Evolutionary conservation across 495 filamentous ascomycete genomes (phyloP).

Genomic region (Neurospora sp.): DNA sequence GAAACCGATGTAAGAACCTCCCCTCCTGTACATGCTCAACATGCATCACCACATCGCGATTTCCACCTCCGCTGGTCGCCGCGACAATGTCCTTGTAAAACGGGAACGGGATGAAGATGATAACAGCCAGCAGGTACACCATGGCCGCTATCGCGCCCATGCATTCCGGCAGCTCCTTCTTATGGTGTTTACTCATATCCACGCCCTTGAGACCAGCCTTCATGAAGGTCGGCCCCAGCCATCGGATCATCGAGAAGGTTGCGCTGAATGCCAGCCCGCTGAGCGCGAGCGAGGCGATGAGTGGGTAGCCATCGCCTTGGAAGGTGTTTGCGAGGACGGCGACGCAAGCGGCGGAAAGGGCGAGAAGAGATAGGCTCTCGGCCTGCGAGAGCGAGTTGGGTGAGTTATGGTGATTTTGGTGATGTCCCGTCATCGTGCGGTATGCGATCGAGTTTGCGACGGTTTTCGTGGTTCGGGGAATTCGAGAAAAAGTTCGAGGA

Average conservation of each 20-base stretch:
- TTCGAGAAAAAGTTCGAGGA: not conserved
- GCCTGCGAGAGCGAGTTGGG: constrained; percentile 45
- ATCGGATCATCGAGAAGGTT: constrained; percentile 75
- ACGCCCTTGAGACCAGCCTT: constrained; percentile 81
- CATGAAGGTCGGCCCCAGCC: constrained; percentile 89
- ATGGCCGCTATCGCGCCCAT: constrained; percentile 96
- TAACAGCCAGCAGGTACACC: constrained; percentile 78
- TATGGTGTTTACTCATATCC: constrained; percentile 72
- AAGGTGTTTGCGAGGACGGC: constrained; percentile 75
- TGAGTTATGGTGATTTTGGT: not conserved
- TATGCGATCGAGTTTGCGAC: not conserved
- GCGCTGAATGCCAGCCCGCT: constrained; percentile 73
- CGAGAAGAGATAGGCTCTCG: constrained; percentile 61
- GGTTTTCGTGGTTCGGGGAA: not conserved
- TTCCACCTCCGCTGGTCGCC: constrained; percentile 90
- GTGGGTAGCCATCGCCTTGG: constrained; percentile 69
- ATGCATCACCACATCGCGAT: constrained; percentile 69
- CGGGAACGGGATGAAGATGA: constrained; percentile 88
- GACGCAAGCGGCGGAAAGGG: constrained; percentile 58
- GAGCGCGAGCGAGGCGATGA: constrained; percentile 80
- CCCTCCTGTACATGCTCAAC: constrained; percentile 61
- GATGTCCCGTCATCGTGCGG: not conserved
- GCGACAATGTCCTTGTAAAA: constrained; percentile 98
- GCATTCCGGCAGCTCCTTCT: constrained; percentile 73
- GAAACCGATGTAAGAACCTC: constrained; percentile 79